Base-by-base conservation (phyloP, 306 rosid genomes). In the Pueraria montana region DNA sequence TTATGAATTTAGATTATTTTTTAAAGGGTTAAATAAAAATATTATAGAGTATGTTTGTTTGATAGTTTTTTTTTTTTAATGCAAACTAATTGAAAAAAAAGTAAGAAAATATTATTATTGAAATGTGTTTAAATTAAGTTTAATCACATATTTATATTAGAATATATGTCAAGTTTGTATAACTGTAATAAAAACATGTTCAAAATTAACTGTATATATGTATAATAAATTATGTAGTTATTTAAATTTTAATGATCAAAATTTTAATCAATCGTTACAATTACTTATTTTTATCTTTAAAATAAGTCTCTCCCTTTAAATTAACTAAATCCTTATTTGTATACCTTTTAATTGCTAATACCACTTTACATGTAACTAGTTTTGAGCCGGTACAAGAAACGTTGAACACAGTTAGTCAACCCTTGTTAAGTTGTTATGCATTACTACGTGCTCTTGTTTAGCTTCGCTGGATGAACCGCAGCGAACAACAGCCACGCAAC, bases 401-500 rank as follows among this genome's bases (percentile, higher is more conserved):
- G 7, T 21, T 58, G 17, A 58, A 23, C 34, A 8, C 4, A 53
- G 1, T 0, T 20, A 18, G 63, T 56, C 27, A 26, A 61, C 67
- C 3, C 38, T 12, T 61, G 38, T 26, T 58, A 24, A 11, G 8
- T 59, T 59, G 66, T 24, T 24, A 1, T 6, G 9, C n/a, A n/a
- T 10, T 52, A 52, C 9, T 52, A n/a, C 24, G 65, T 59, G 17
- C 3, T 69, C 36, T 21, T 21, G 55, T 14, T 27, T 27, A 11
- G 61, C 48, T 52, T 49, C 27, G 48, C 48, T 73, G 65, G 65
- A 53, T 34, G 77, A 38, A 72, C 62, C 26, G 2, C 32, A 27
- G 32, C 32, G 32, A 27, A 8, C 64, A 34, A 17, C 6, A 58
- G 30, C 13, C 66, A 59, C 36, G 18, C 63, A 36, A 64, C 63